Evolutionary conservation across 2,329 filamentous ascomycete genomes (phyloP), one percentile per base, ranked within the genome.

Genomic region (Colletotrichum karsti): DNA sequence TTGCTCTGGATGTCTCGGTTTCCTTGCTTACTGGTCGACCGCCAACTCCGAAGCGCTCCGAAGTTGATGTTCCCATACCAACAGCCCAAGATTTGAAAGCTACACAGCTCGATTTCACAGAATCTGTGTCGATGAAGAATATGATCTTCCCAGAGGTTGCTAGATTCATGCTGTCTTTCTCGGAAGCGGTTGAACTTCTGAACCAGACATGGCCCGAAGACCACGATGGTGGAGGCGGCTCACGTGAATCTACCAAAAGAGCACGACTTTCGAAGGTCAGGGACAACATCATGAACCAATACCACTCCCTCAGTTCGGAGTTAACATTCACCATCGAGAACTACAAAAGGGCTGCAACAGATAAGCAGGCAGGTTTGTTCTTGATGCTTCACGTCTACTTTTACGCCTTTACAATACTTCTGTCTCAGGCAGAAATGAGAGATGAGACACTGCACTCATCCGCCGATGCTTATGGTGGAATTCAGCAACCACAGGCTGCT

Each of bases 371-470:
- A 2, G 54, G 54, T 4, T 24, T 30, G 3, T 57, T 57, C 7
- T 15, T 57, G 39, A 57, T 44, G 54, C 26, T 57, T n/a, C 54
- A 57, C 28, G 39, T 57, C 10, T 57, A 57, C 39, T 44, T 57
- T 13, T 57, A 46, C 37, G 42, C 54, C 9, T 57, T 57, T n/a
- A 46, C 35, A 12, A 46, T 42, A 1, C 39, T 57, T 10, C 9
- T 57, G 24, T 57, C 26, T 15, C 22, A 51, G 20, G 48, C 12
- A 18, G 28, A 15, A 35, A 15, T 9, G 9, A 13, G 26, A 3
- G 20, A 33, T 4, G 18, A 22, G 7, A 13, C 13, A 7, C 9
- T 10, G 39, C 54, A 35, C 13, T 12, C 24, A n/a, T 18, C 20
- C 12, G 18, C 8, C 13, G 7, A 20, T 0, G 20, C 5, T n/a